Conservation (phyloP, 2,329 filamentous ascomycete genomes). For the Pseudocercospora fuligena region DNA sequence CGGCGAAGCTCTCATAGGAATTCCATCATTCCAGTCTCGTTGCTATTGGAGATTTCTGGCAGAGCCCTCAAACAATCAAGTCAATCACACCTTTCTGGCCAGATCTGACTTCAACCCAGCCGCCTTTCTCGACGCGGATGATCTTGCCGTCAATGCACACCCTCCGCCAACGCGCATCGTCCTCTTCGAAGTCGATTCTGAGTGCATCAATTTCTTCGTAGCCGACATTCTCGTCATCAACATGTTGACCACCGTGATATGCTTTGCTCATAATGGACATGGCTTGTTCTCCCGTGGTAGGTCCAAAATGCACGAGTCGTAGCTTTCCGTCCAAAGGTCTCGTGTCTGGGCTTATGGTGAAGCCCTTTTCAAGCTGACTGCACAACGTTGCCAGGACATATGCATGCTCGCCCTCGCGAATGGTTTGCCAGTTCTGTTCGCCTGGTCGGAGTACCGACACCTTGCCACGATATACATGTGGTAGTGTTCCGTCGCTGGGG, state of each 20-base stretch:
- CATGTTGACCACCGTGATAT: constrained; percentile 62
- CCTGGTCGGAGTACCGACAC: constrained; percentile 50
- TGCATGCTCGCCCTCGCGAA: constrained; percentile 61
- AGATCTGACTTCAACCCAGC: constrained; percentile 70
- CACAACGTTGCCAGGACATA: constrained; percentile 80
- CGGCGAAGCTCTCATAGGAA: too few species aligned
- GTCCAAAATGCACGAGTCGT: constrained; percentile 75
- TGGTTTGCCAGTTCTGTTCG: constrained; percentile 36
- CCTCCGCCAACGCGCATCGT: constrained; percentile 76
- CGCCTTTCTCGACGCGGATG: constrained; percentile 71
- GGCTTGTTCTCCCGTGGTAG: constrained; percentile 65
- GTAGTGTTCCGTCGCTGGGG: constrained; percentile 56
- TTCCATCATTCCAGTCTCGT: too few species aligned
- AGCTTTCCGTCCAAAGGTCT: constrained; percentile 72
- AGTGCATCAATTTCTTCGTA: constrained; percentile 75
- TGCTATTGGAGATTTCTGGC: background rate
- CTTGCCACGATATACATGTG: constrained; percentile 62
- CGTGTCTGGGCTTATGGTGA: constrained; percentile 78
- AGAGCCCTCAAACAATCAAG: constrained; percentile 14
- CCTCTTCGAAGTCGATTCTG: constrained; percentile 68
- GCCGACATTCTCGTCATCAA: constrained; percentile 61
- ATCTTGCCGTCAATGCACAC: constrained; percentile 93
- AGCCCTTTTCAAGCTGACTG: constrained; percentile 79
- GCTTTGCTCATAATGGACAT: constrained; percentile 76
- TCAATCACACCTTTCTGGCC: constrained; percentile 50